Evolutionary conservation across 2,329 filamentous ascomycete species (phyloP), one percentile per base, ranked within the genome.

Genomic region (Ceratocystis papillata): DNA sequence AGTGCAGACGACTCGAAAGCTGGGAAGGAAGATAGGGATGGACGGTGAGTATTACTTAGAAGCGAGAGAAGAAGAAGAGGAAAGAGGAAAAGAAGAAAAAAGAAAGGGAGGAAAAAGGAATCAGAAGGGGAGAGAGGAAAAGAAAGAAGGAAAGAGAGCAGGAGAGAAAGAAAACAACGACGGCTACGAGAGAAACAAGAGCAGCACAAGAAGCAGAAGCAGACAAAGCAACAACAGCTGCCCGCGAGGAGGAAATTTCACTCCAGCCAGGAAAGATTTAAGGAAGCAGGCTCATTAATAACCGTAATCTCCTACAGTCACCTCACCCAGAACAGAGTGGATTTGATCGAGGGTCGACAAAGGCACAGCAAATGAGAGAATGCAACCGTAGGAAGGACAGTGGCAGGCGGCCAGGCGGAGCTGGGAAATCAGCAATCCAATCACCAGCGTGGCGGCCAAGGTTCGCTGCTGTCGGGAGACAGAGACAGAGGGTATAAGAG

Each of bases 31-130:
- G 41, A 48, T 28, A 41, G 33, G 44, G 44, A 63, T 28, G 12
- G 41, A 48, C 17, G 44, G 61, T 45, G 41, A 62, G 57, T 15
- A 10, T 30, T n/a, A n/a, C 37, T 41, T 41, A 0, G 37, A 44
- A 6, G 30, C 30, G 48, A 33, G 15, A 63, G 48, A 15, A 48
- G 41, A n/a, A 28, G 15, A 20, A 50, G 22, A 60, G 59, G 46
- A n/a, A 28, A 59, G 20, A 60, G 41, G 17, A 64, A 64, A 55
- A 64, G 12, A n/a, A 64, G 6, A 64, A 25, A 57, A 33, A 57
- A 20, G 25, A 5, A 20, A 33, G 28, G 7, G 17, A 5, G 53
- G 17, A 57, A 17, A 33, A 15, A 28, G 53, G 17, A 57, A 17
- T 30, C 8, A 30, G 15, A 10, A 17, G n/a, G 15, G 33, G 28